These are phyloP conservation scores for Grosmannia huntii DNA, from an alignment of 2,329 filamentous ascomycete species.

Conservation along the genomic window DNA sequence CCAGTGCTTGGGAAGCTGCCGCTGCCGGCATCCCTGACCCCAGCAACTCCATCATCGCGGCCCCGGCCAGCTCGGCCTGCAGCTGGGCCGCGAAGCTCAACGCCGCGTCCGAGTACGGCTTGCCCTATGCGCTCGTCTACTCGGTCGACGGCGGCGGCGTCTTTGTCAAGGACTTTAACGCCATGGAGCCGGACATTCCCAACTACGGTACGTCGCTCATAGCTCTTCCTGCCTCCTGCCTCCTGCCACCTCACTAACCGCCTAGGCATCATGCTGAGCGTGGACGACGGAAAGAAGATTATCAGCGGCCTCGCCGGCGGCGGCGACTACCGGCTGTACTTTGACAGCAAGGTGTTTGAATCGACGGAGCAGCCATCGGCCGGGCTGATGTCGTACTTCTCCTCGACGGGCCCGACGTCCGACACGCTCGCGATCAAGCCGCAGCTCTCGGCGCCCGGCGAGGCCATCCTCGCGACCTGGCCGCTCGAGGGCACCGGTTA, in stretches of 20 bases:
- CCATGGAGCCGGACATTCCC: neutral
- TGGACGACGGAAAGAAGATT: neutral
- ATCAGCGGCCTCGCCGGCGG: neutral
- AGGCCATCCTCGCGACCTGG: slow-evolving; percentile 37
- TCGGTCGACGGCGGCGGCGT: neutral
- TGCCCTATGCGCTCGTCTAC: neutral
- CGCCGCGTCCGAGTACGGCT: neutral
- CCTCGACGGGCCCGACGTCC: slow-evolving; percentile 25
- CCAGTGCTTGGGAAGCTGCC: neutral
- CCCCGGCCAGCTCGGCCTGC: neutral
- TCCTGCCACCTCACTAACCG: neutral
- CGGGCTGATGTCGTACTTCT: neutral
- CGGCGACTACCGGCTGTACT: neutral
- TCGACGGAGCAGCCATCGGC: neutral
- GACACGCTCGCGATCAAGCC: slow-evolving; percentile 32
- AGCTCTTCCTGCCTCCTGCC: neutral
- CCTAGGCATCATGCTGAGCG: neutral
- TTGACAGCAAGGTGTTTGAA: neutral
- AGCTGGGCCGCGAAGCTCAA: neutral
- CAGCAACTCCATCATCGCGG: neutral
- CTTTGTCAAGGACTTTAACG: neutral
- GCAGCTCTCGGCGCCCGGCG: slow-evolving; percentile 32
- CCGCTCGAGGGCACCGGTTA: slow-evolving; percentile 27
- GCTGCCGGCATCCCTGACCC: neutral
- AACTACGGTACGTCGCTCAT: neutral